A percentile compares a stretch with the other conserved stretches of the same genome.
These are phyloP conservation scores for Codiaeum variegatum DNA, from an alignment of 441 rosid genomes.

Conservation along the genomic window DNA sequence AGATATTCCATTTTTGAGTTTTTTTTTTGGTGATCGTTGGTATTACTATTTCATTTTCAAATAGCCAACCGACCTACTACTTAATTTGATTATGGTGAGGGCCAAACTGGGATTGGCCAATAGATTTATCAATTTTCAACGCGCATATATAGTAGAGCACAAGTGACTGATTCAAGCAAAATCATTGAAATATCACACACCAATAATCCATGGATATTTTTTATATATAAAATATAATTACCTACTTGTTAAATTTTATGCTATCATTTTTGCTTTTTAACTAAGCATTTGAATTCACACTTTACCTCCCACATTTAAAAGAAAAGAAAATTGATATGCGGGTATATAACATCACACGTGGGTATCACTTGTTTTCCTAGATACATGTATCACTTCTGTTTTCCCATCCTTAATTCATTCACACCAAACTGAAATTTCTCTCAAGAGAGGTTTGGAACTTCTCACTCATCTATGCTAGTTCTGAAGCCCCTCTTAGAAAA, in stretches of 20 bases:
- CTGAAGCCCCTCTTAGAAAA: no score
- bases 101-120: neutral
- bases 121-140: neutral
- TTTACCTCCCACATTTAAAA: neutral
- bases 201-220: constrained; percentile 11
- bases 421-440: no score
- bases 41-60: neutral
- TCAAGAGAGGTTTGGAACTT: no score
- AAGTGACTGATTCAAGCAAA: neutral
- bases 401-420: no score
- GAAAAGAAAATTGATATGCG: constrained; percentile 3
- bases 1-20: neutral
- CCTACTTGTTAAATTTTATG: neutral
- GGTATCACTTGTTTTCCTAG: no score
- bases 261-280: constrained; percentile 19
- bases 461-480: no score
- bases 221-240: neutral
- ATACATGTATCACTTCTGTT: no score
- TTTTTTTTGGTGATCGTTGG: neutral
- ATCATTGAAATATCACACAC: neutral
- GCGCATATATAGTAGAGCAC: neutral
- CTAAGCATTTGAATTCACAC: constrained; percentile 19
- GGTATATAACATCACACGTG: constrained; percentile 41
- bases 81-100: neutral
- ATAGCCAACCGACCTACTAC: neutral